Evolutionary conservation across 2,329 filamentous ascomycete genomes (phyloP).

Genomic region (Fusarium metavorans): DNA sequence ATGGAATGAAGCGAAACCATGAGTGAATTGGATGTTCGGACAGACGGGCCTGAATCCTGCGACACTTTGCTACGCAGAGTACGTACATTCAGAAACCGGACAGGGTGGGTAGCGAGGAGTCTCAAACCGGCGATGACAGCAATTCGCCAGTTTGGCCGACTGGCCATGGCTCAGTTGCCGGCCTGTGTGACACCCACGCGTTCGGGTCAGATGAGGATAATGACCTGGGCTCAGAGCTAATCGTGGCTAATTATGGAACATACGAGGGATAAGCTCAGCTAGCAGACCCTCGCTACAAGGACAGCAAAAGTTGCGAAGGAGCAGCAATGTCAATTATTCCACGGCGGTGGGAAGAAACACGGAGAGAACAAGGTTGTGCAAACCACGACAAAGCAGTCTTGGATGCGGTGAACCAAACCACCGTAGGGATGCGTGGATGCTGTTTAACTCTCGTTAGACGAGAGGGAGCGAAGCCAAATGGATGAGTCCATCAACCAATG

Average conservation of each 20-base stretch:
- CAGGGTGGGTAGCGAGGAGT: constrained; percentile 1
- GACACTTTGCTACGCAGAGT: neutral
- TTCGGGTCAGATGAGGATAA: constrained; percentile 6
- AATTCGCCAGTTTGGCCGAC: neutral
- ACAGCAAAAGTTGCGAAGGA: constrained; percentile 22
- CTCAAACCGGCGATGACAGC: neutral
- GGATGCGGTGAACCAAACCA: constrained; percentile 10
- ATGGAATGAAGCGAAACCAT: neutral
- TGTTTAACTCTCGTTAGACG: neutral
- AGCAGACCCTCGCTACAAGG: neutral
- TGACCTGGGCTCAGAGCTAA: constrained; percentile 3
- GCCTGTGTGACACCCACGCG: constrained; percentile 17
- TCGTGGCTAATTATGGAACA: constrained; percentile 21
- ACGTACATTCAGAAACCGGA: constrained; percentile 7
- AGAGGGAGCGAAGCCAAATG: neutral
- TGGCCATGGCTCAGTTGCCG: constrained; percentile 7
- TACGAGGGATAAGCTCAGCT: neutral
- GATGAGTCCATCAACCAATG: neutral
- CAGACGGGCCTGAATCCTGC: neutral
- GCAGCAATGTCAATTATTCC: constrained; percentile 8
- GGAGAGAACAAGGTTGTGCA: constrained; percentile 21
- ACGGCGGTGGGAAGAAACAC: constrained; percentile 13
- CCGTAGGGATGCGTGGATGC: constrained; percentile 1
- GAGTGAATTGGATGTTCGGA: neutral
- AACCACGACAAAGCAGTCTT: constrained; percentile 6